Evolutionary conservation across 169 alveolate genomes (phyloP), one percentile per base, ranked within the genome.

Genomic region (Toxoplasma gondii): DNA sequence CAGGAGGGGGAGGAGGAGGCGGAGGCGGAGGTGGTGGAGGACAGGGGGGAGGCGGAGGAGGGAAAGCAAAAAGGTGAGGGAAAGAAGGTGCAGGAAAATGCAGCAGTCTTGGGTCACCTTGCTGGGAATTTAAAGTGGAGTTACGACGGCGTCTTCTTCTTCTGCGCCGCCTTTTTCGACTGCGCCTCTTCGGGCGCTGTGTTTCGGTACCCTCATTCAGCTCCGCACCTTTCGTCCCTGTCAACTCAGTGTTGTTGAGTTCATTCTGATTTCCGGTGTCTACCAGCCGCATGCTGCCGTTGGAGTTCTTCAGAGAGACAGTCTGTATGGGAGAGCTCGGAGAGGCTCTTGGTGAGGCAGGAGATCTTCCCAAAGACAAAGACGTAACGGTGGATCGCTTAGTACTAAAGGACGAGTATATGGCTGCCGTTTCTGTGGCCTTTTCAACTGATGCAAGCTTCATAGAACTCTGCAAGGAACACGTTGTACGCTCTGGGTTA

Each of bases 1-100:
- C 34, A 0, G 78, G 78, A 64, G 78, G 78, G 34, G 78, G 78
- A 64, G 78, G 78, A 19, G 78, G 78, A 29, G 78, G 78, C 78
- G 78, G 78, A 64, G 78, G 78, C 36, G 78, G 78, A 64, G 78
- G 78, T 24, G 78, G 78, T 24, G 78, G 78, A 7, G 78, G 78
- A 64, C 78, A 64, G 36, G 78, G 78, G 0, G 78, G 78, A 10
- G 78, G 78, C 34, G 78, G 78, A 64, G 78, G 78, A 64, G 78
- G 78, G 78, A 64, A 64, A 64, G 78, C 29, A 64, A 24, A 64
- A 19, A 7, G 27, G 78, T 24, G 12, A 64, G 36, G 78, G 27
- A 64, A 10, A 4, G 78, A 31, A 4, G 34, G 34, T 1, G n/a
- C 29, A 29, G 78, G 1, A 64, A 7, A 19, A 31, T 19, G 78